Evolutionary conservation across 176 grass and related monocot genomes (phyloP), one percentile per base, ranked within the genome.

Genomic region (Eragrostis curvula): DNA sequence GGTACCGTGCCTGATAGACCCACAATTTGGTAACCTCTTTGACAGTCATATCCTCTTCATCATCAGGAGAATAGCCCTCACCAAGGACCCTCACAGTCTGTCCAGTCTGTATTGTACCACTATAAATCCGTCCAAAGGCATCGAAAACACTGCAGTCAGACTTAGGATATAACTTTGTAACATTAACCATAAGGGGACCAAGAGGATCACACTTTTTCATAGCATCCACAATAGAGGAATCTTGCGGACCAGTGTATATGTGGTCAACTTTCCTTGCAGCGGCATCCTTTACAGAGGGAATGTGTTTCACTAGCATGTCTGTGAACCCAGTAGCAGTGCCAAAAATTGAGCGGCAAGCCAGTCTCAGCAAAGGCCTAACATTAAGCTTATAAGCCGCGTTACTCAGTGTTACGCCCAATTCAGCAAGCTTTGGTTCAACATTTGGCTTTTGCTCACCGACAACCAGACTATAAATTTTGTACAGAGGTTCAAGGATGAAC

Each of bases 21-120:
- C 96, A 98, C 85, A 98, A 51, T 83, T 98, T 98, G 50, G 96
- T 98, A 25, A 98, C 96, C 70, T 98, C 96, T 84, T 98, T 98
- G 66, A 95, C 85, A 60, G 96, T 95, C 96, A 98, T 98, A 79
- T 98, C 96, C 77, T 98, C 96, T 81, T 95, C 96, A 85, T 98
- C 96, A 81, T 95, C 96, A 14, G 96, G 96, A 62, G 96, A 98
- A 95, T 98, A 98, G 18, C 92, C 90, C 75, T 98, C 96, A 56
- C 96, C 96, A 84, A 98, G 90, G 69, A 98, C 96, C 67, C 82
- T 89, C 21, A 98, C 88, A 64, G 96, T 85, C 78, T 98, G 96
- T 63, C 96, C 96, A 2, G 96, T 98, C 67, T 98, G 92, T 84
- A 98, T 93, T 52, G 88, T 95, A 46, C 96, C 96, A 86, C 96